These are phyloP conservation scores for Pythium apleroticum DNA, from an alignment of 352 stramenopile species.

Conservation along the genomic window DNA sequence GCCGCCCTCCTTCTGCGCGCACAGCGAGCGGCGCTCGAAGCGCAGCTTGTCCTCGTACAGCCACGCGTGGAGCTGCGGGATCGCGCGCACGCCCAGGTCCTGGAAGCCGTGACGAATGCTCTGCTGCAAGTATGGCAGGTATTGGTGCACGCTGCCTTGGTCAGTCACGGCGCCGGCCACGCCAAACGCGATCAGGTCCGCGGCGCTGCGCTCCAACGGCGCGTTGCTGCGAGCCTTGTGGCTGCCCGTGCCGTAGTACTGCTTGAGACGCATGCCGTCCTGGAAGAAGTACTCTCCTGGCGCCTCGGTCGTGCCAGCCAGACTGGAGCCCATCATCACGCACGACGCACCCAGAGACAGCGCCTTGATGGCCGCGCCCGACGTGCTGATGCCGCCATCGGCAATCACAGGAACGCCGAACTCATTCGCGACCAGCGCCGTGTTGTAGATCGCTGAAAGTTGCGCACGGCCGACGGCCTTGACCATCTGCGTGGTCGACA, in stretches of 20 bases:
- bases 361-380: constrained; percentile 97
- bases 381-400: constrained; percentile 97
- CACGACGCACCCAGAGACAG: constrained; percentile 94
- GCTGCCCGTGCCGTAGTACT: constrained; percentile 98
- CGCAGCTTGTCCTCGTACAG: constrained; percentile 77
- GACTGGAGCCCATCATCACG: constrained; percentile 99
- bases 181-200: constrained; percentile 96
- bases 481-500: constrained; percentile 99
- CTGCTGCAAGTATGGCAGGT: constrained; percentile 98
- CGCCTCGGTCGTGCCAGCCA: constrained; percentile 97
- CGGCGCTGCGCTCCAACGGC: constrained; percentile 42
- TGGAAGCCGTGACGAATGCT: constrained; percentile 97
- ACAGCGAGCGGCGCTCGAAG: constrained; percentile 97
- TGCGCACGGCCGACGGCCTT: constrained; percentile 97
- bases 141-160: constrained; percentile 96
- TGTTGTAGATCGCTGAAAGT: constrained; percentile 98
- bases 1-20: constrained; percentile 96
- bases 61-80: constrained; percentile 80
- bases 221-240: constrained; percentile 91
- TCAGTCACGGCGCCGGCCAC: constrained; percentile 97
- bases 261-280: constrained; percentile 98
- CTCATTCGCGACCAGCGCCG: constrained; percentile 90
- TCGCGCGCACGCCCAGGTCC: constrained; percentile 91
- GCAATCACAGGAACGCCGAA: constrained; percentile 97
- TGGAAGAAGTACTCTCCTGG: constrained; percentile 99